Conservation (phyloP, 352 stramenopile genomes). For the Blastocystis sp. region DNA sequence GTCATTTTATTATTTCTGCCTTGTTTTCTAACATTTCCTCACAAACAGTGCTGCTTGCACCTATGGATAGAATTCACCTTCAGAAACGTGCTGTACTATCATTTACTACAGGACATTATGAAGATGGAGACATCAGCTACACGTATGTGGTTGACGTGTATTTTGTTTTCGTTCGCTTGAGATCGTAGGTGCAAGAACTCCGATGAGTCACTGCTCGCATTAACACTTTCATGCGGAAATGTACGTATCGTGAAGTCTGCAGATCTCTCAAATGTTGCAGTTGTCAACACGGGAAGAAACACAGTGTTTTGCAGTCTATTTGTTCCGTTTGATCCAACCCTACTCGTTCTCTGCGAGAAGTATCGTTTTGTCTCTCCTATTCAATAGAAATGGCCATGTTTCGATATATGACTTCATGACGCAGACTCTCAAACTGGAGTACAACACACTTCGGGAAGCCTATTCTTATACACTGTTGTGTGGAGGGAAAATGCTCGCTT, state of each 20-base stretch:
- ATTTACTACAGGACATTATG: conserved; percentile 22
- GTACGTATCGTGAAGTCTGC: not conserved
- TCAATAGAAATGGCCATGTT: conserved; percentile 37
- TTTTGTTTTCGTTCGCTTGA: not conserved
- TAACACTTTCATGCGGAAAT: conserved; percentile 18
- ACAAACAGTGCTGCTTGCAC: not conserved
- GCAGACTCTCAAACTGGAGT: not conserved
- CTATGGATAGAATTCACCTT: not conserved
- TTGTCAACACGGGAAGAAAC: not conserved
- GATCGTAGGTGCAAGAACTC: not conserved
- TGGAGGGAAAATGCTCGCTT: conserved; percentile 15
- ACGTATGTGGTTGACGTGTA: conserved; percentile 25
- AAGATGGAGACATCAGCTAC: conserved; percentile 54
- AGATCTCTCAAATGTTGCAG: not conserved
- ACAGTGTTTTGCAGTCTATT: not conserved
- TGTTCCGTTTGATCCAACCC: not conserved
- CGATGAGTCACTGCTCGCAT: not conserved
- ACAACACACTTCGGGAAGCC: not conserved
- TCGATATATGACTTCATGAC: conserved; percentile 6
- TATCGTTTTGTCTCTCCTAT: not conserved
- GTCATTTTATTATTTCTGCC: conserved; percentile 21
- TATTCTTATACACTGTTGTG: conserved; percentile 18
- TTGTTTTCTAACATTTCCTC: conserved; percentile 35
- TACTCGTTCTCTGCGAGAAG: conserved; percentile 11
- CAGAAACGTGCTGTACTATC: conserved; percentile 42